Evolutionary conservation across 2,329 filamentous ascomycete genomes (phyloP).

Genomic region (Penicillium sp.): DNA sequence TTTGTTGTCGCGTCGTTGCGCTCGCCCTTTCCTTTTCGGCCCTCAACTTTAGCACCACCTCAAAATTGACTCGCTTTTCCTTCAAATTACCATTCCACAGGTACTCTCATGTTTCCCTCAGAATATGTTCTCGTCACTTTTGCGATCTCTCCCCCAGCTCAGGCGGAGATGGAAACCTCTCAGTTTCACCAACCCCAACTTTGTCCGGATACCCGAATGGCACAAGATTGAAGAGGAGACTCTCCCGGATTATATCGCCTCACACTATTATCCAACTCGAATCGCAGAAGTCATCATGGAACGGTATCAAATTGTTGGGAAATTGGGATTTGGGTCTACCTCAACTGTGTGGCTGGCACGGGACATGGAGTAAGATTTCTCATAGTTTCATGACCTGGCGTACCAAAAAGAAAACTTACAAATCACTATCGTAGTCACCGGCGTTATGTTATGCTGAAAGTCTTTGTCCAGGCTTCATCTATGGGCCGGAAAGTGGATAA

Average conservation of each 20-base stretch:
- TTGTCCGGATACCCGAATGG: slow-evolving; percentile 21
- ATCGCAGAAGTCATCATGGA: slow-evolving; percentile 34
- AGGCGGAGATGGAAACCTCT: slow-evolving; percentile 31
- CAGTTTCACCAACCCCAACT: slow-evolving; percentile 34
- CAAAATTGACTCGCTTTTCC: too few relatives aligned
- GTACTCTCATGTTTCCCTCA: neutral
- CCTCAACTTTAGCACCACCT: too few relatives aligned
- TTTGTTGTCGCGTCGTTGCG: too few relatives aligned
- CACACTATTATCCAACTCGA: slow-evolving; percentile 31
- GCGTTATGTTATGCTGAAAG: slow-evolving; percentile 34
- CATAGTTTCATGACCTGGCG: neutral
- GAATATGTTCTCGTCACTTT: neutral
- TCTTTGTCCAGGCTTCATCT: slow-evolving; percentile 30
- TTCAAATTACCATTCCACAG: neutral
- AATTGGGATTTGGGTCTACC: slow-evolving; percentile 39
- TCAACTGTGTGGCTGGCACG: slow-evolving; percentile 42
- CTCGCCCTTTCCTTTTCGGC: too few relatives aligned
- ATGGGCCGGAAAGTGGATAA: slow-evolving; percentile 34
- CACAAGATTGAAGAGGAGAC: slow-evolving; percentile 38
- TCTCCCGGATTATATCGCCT: slow-evolving; percentile 27
- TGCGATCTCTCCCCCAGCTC: neutral
- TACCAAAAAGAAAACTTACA: neutral
- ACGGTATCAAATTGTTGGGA: slow-evolving; percentile 38
- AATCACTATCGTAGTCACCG: slow-evolving; percentile 17
- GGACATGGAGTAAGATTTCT: slow-evolving; percentile 33